Base-by-base conservation (phyloP, 768 basidiomycete species). In the Hypholoma sublateritium region DNA sequence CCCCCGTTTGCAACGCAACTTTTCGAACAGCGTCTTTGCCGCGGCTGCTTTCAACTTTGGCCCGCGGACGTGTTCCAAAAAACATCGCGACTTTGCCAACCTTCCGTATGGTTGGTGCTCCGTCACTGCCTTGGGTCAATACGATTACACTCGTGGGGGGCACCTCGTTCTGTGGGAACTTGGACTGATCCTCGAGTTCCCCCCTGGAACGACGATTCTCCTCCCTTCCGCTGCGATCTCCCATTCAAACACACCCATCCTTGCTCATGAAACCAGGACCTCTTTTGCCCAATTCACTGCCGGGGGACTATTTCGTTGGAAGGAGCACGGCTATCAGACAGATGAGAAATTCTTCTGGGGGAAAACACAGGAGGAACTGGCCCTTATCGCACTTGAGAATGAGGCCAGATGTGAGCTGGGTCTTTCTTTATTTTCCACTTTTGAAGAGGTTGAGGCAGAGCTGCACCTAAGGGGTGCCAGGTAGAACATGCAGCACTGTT, bases 261-360 rank as follows among this genome's bases (percentile, higher is more conserved):
- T 55, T 48, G 35, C 56, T 55, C 53, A 60, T 48, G 17, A 59
- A 17, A 5, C 65, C 45, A 9, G 46, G 3, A 55, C 59, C 2
- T n/a, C 54, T 19, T 53, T 17, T 43, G 1, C 58, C 7, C 16
- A 53, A 17, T 66, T 67, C 68, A 36, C 52, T 8, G 21, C 52
- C 2, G 52, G 52, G 1, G 52, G 39, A 4, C 9, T 53, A 12
- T 53, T 53, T n/a, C 37, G 52, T 3, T 53, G 37, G 37, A 37
- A 24, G 12, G 21, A 53, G 1, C 24, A 53, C 16, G 41, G 13
- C 0, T 53, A 43, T 28, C 52, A 53, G 22, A 28, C 25, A 28
- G 25, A 28, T 28, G 25, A 28, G 25, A 7, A 28, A 7, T 28
- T 4, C 7, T 28, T 28, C 25, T 4, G 7, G 7, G 25, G 25